Base-by-base conservation (phyloP, 441 rosid genomes). In the Syzygium malaccense region DNA sequence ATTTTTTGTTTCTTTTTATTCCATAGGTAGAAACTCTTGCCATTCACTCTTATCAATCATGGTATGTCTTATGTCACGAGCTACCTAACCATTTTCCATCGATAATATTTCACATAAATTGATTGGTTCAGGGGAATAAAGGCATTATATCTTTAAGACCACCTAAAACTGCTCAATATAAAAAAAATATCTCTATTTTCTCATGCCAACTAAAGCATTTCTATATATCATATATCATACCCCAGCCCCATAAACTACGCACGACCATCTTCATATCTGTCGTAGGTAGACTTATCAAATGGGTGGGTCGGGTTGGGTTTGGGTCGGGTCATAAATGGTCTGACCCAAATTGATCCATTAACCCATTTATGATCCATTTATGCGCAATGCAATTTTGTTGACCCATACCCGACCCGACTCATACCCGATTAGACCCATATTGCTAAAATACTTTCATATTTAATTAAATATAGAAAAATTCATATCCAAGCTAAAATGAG, bases 231-330 rank as follows among this genome's bases (percentile, higher is more conserved):
- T 57, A 4, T 3, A 58, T 25, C 30, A 6, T 28, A 25, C 64
- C 62, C 20, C 14, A 5, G 14, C 9, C 6, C 26, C 64, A 2
- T 11, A 58, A 58, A 58, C 3, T 58, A 25, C 30, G n/a, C n/a
- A 1, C 2, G 14, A 57, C 14, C n/a, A 26, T 58, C 30, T 10
- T 26, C 64, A 4, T 25, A 57, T 57, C 6, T 57, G 1, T 4
- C n/a, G 0, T 23, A 10, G 14, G n/a, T 23, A 10, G 14, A 14
- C n/a, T 5, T 4, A n/a, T n/a, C n/a, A n/a, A n/a, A n/a, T n/a
- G n/a, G n/a, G n/a, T n/a, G n/a, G n/a, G n/a, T n/a, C n/a, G n/a
- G n/a, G n/a, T n/a, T n/a, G n/a, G n/a, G n/a, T n/a, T n/a, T n/a
- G n/a, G n/a, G n/a, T n/a, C n/a, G n/a, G n/a, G n/a, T n/a, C n/a